These are phyloP conservation scores for Trichosporon inkin DNA, from an alignment of 1,284 basidiomycete genomes.

Conservation along the genomic window DNA sequence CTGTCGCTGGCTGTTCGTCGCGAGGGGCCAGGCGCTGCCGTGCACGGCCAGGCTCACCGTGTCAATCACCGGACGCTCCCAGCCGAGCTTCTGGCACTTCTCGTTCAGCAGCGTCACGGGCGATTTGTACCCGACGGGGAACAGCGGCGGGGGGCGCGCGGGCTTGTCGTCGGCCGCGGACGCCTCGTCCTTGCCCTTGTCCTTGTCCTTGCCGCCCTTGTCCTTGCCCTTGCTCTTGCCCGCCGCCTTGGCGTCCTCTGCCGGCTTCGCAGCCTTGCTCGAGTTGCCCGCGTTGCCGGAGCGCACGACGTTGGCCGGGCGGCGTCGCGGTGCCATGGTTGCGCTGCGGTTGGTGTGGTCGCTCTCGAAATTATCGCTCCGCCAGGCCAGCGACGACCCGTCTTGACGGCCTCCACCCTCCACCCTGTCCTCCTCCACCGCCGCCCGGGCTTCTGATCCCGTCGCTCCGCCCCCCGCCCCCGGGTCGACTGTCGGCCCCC, in stretches of 20 bases:
- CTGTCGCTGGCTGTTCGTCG: too few species aligned
- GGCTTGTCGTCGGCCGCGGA: slow-evolving; percentile 26
- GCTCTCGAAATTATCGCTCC: neutral
- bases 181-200: slow-evolving; percentile 19
- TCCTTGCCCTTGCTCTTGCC: slow-evolving; percentile 21
- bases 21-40: too few species aligned
- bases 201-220: neutral
- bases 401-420: neutral
- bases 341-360: neutral
- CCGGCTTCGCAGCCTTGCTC: slow-evolving; percentile 52
- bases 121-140: slow-evolving; percentile 75
- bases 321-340: slow-evolving; percentile 65
- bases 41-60: too few species aligned
- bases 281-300: slow-evolving; percentile 82
- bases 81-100: slow-evolving; percentile 79
- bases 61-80: slow-evolving; percentile 72
- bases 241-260: slow-evolving; percentile 12
- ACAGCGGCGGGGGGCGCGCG: slow-evolving; percentile 56
- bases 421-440: neutral
- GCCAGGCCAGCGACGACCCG: too few species aligned
- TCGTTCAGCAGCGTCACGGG: slow-evolving; percentile 72
- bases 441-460: too few species aligned
- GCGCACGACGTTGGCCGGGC: slow-evolving; percentile 63
- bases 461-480: too few species aligned
- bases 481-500: too few species aligned